A percentile compares a stretch with the other conserved stretches of the same genome.
These are phyloP conservation scores for Diaporthe citriasiana DNA, from an alignment of 2,329 filamentous ascomycete genomes.

Conservation along the genomic window DNA sequence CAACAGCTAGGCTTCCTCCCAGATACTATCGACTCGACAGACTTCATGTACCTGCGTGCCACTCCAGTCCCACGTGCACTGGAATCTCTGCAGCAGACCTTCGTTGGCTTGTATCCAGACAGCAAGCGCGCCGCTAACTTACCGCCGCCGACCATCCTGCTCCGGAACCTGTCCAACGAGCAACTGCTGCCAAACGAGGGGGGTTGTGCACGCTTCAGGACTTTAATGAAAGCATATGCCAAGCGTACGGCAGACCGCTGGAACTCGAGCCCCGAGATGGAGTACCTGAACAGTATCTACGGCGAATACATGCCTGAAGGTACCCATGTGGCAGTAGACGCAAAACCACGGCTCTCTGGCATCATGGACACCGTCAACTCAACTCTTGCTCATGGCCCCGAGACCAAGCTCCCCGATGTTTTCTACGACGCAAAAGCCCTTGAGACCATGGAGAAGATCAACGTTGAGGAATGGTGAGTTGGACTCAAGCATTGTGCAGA, in stretches of 20 bases:
- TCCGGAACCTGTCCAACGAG: slow-evolving; percentile 76
- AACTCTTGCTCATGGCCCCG: slow-evolving; percentile 85
- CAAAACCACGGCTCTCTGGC: slow-evolving; percentile 85
- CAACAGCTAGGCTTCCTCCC: slow-evolving; percentile 82
- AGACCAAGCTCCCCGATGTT: slow-evolving; percentile 82
- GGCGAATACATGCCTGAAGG: slow-evolving; percentile 88
- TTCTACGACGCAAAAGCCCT: slow-evolving; percentile 87
- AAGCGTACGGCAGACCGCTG: slow-evolving; percentile 79
- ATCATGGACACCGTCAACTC: slow-evolving; percentile 96
- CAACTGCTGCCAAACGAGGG: slow-evolving; percentile 85
- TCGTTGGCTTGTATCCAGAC: slow-evolving; percentile 80
- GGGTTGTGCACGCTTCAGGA: slow-evolving; percentile 79
- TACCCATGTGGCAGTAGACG: slow-evolving; percentile 82
- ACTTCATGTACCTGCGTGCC: slow-evolving; percentile 79
- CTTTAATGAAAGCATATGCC: slow-evolving; percentile 78
- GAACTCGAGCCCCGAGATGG: slow-evolving; percentile 85
- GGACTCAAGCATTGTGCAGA: neutral
- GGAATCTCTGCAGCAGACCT: slow-evolving; percentile 82
- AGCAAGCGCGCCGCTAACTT: slow-evolving; percentile 60
- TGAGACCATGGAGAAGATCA: slow-evolving; percentile 79
- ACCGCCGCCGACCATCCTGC: slow-evolving; percentile 75
- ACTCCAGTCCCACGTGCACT: slow-evolving; percentile 82
- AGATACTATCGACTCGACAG: slow-evolving; percentile 61
- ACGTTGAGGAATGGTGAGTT: slow-evolving; percentile 89
- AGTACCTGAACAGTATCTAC: slow-evolving; percentile 82